phyloP scores from a whole-genome alignment of 495 filamentous ascomycete genomes.

The Clohesyomyces aquaticus region DNA sequence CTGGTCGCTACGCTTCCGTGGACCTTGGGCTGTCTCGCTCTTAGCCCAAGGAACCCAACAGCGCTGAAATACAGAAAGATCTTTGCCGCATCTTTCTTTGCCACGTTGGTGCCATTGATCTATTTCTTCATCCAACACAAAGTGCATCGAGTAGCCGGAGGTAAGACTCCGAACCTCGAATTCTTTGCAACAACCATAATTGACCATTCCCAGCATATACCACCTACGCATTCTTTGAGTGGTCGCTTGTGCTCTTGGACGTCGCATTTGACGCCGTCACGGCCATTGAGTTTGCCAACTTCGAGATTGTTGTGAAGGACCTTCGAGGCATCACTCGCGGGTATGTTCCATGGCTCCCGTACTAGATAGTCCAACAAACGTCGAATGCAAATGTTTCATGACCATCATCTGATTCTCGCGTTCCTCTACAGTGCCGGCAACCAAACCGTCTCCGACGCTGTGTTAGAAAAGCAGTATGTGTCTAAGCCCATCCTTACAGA shows the following conservation, averaged over 20 bases:
- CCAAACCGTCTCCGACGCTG: conserved; percentile 67
- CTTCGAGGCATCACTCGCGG: conserved; percentile 91
- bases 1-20: conserved; percentile 92
- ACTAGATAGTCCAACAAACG: conserved; percentile 59
- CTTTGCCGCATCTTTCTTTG: conserved; percentile 83
- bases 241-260: conserved; percentile 92
- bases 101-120: conserved; percentile 83
- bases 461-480: conserved; percentile 87
- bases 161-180: conserved; percentile 56
- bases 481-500: not conserved
- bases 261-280: conserved; percentile 97
- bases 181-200: conserved; percentile 18
- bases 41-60: conserved; percentile 82
- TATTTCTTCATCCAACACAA: conserved; percentile 99
- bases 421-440: conserved; percentile 50
- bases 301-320: conserved; percentile 89
- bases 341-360: conserved; percentile 98
- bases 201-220: conserved; percentile 73
- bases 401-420: conserved; percentile 31
- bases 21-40: conserved; percentile 86
- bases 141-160: conserved; percentile 90
- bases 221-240: conserved; percentile 98
- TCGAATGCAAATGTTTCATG: conserved; percentile 37
- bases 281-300: conserved; percentile 86
- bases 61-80: conserved; percentile 90